Evolutionary conservation across 805 yeast species (phyloP).

Genomic region (Torulaspora indica): DNA sequence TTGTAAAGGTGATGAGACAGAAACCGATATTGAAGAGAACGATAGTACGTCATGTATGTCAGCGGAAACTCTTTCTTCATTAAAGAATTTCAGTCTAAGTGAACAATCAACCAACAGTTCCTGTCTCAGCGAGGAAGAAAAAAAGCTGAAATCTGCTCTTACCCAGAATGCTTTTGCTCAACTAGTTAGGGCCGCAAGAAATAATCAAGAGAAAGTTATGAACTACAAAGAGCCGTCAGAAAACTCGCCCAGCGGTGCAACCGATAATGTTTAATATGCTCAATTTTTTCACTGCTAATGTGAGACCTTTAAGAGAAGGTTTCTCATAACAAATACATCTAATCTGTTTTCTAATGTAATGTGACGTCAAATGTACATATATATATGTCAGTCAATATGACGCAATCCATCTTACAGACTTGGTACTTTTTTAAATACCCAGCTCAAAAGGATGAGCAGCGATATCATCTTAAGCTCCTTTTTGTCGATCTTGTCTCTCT

Average conservation of each 20-base stretch:
- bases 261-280: background rate
- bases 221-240: conserved; percentile 20
- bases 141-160: conserved; percentile 38
- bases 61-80: conserved; percentile 23
- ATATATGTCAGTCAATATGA: background rate
- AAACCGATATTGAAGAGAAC: conserved; percentile 31
- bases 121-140: conserved; percentile 9
- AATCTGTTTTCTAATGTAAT: background rate
- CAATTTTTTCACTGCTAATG: background rate
- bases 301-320: background rate
- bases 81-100: conserved; percentile 15
- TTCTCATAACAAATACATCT: background rate
- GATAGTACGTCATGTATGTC: conserved; percentile 10
- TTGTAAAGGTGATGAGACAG: conserved; percentile 43
- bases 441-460: background rate
- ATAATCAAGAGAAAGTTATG: conserved; percentile 46
- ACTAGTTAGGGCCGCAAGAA: conserved; percentile 62
- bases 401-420: no score
- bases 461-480: conserved; percentile 10
- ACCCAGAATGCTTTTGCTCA: conserved; percentile 60
- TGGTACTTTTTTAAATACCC: no score
- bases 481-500: conserved; percentile 12
- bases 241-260: background rate
- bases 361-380: background rate
- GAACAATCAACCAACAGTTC: conserved; percentile 6